Percentiles rank a stretch among this genome's conserved stretches.
phyloP scores from a whole-genome alignment of 768 basidiomycete species.

The Gyrodon lividus region DNA sequence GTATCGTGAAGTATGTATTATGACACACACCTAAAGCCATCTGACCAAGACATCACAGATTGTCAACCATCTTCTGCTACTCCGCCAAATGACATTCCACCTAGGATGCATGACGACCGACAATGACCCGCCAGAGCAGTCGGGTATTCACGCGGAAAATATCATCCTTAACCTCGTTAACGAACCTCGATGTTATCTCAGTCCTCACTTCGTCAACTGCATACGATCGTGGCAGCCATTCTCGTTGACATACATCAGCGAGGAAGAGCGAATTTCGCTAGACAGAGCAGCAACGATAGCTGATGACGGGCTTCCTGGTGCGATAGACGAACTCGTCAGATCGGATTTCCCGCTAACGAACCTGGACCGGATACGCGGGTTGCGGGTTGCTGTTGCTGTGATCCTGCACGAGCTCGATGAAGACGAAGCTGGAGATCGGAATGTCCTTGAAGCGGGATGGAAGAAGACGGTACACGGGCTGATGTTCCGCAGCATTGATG shows the following conservation, averaged over 20 bases:
- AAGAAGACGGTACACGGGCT: slow-evolving; percentile 57
- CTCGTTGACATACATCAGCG: slow-evolving; percentile 59
- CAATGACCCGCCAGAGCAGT: slow-evolving; percentile 56
- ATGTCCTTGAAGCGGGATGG: slow-evolving; percentile 58
- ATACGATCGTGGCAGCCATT: slow-evolving; percentile 62
- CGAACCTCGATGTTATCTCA: slow-evolving; percentile 60
- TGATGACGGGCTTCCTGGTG: slow-evolving; percentile 62
- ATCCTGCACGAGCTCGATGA: slow-evolving; percentile 50
- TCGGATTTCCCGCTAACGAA: slow-evolving; percentile 33
- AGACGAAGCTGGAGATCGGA: slow-evolving; percentile 55
- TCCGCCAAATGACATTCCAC: slow-evolving; percentile 67
- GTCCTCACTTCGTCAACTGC: slow-evolving; percentile 55
- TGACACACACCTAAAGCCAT: neutral
- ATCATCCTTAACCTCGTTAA: slow-evolving; percentile 60
- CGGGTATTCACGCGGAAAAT: slow-evolving; percentile 67
- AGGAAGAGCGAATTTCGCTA: slow-evolving; percentile 57
- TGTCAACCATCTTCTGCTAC: slow-evolving; percentile 61
- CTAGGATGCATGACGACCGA: slow-evolving; percentile 63
- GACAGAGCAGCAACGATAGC: slow-evolving; percentile 64
- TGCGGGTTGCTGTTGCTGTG: slow-evolving; percentile 64
- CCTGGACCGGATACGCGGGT: slow-evolving; percentile 51
- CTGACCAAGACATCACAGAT: slow-evolving; percentile 42
- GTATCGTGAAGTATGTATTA: slow-evolving; percentile 61
- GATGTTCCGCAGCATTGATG: slow-evolving; percentile 52
- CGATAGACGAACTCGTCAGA: slow-evolving; percentile 56